Evolutionary conservation across 768 basidiomycete species (phyloP).

Genomic region (Baorangia bicolor): DNA sequence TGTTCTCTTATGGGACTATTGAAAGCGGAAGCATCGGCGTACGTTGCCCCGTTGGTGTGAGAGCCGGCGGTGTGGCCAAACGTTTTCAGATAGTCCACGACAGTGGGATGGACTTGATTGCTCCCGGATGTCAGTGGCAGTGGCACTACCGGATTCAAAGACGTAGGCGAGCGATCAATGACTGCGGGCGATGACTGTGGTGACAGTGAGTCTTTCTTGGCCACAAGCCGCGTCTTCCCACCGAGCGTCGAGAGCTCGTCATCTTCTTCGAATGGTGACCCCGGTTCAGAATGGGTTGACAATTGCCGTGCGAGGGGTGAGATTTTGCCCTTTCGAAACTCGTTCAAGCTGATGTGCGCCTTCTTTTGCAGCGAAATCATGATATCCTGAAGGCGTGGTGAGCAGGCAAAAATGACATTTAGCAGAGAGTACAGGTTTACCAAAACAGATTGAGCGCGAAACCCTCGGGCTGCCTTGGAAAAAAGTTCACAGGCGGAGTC

Average conservation of each 20-base stretch:
- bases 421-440: slow-evolving; percentile 36
- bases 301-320: slow-evolving; percentile 41
- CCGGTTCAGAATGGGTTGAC: slow-evolving; percentile 39
- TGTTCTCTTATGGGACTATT: slow-evolving; percentile 26
- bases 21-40: slow-evolving; percentile 24
- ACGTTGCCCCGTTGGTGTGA: slow-evolving; percentile 24
- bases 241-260: slow-evolving; percentile 66
- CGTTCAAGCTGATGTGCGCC: slow-evolving; percentile 62
- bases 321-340: slow-evolving; percentile 58
- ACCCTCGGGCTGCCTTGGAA: slow-evolving; percentile 64
- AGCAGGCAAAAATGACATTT: slow-evolving; percentile 4
- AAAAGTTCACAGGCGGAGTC: slow-evolving; percentile 77
- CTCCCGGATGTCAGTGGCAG: slow-evolving; percentile 56
- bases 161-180: slow-evolving; percentile 66
- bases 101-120: slow-evolving; percentile 56
- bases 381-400: slow-evolving; percentile 44
- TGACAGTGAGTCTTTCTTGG: slow-evolving; percentile 57
- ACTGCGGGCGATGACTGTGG: slow-evolving; percentile 41
- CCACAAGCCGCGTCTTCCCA: slow-evolving; percentile 64
- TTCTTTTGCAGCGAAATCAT: slow-evolving; percentile 65
- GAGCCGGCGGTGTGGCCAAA: slow-evolving; percentile 40
- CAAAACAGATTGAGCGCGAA: slow-evolving; percentile 63
- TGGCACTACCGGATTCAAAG: slow-evolving; percentile 70
- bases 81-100: slow-evolving; percentile 67
- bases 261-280: slow-evolving; percentile 49